Conservation (phyloP, 805 yeast genomes). For the Suhomyces prunicola region DNA sequence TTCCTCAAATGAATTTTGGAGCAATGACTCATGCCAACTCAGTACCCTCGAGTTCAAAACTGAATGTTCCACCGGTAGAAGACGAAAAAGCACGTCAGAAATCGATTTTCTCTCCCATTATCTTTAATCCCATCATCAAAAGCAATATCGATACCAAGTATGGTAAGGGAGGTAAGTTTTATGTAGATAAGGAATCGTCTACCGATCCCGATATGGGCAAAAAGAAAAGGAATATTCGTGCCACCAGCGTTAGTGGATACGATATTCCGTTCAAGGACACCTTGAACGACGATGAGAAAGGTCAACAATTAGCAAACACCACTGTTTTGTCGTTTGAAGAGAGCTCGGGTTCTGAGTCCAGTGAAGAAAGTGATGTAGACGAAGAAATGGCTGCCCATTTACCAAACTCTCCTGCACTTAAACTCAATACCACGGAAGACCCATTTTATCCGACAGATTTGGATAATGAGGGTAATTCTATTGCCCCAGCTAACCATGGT, state of each 20-base stretch:
- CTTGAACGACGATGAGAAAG: slow-evolving; percentile 6
- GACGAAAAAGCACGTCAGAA: slow-evolving; percentile 16
- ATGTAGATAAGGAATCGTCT: slow-evolving; percentile 45
- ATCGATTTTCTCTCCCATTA: slow-evolving; percentile 79
- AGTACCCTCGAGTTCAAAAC: not conserved
- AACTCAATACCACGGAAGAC: slow-evolving; percentile 22
- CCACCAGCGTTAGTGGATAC: slow-evolving; percentile 30
- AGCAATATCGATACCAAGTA: slow-evolving; percentile 81
- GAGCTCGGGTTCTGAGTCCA: slow-evolving; percentile 2
- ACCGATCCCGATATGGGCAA: slow-evolving; percentile 18
- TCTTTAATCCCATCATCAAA: slow-evolving; percentile 76
- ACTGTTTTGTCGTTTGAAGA: slow-evolving; percentile 1
- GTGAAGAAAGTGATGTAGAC: slow-evolving; percentile 38
- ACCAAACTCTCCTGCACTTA: slow-evolving; percentile 24
- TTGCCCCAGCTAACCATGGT: not conserved
- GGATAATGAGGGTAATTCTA: not conserved
- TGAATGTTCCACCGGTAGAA: not conserved
- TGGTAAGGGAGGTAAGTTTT: slow-evolving; percentile 86
- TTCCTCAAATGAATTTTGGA: slow-evolving; percentile 21
- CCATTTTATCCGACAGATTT: not conserved
- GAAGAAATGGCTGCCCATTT: slow-evolving; percentile 23
- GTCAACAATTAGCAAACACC: not conserved
- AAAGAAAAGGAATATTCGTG: slow-evolving; percentile 23
- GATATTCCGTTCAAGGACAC: slow-evolving; percentile 6
- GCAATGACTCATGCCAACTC: not conserved